Evolutionary conservation across 2,329 filamentous ascomycete genomes (phyloP).

Genomic region (Elsinoe batatas): DNA sequence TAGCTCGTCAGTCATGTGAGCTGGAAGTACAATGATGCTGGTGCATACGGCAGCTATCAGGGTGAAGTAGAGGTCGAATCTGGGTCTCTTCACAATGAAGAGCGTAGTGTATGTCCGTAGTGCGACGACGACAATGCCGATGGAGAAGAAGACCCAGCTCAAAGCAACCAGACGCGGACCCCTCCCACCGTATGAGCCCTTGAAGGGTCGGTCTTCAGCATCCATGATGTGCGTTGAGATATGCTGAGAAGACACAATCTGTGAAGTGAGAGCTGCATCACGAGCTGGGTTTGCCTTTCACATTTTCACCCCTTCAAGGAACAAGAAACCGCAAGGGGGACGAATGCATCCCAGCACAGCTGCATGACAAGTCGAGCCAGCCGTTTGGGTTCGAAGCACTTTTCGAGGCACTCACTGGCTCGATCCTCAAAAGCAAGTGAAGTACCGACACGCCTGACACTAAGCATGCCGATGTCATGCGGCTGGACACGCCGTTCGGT

Average conservation of each 20-base stretch:
- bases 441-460: background rate
- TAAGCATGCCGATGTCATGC: background rate
- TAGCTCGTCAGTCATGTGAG: background rate
- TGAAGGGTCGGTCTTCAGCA: background rate
- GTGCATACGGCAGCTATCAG: background rate
- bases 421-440: conserved; percentile 4
- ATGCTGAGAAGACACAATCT: background rate
- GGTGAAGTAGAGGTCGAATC: conserved; percentile 1
- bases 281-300: background rate
- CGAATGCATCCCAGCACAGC: background rate
- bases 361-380: background rate
- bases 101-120: conserved; percentile 4
- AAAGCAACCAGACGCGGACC: background rate
- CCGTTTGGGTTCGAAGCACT: background rate
- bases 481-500: background rate
- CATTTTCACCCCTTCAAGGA: background rate
- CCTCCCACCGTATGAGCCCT: conserved; percentile 1
- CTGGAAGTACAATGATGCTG: background rate
- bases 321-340: conserved; percentile 4
- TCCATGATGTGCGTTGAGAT: background rate
- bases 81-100: conserved; percentile 1
- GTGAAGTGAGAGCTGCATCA: background rate
- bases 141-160: conserved; percentile 6
- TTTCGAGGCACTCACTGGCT: background rate
- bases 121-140: background rate